Conservation (phyloP, 306 rosid species). For the Quercus rubra region DNA sequence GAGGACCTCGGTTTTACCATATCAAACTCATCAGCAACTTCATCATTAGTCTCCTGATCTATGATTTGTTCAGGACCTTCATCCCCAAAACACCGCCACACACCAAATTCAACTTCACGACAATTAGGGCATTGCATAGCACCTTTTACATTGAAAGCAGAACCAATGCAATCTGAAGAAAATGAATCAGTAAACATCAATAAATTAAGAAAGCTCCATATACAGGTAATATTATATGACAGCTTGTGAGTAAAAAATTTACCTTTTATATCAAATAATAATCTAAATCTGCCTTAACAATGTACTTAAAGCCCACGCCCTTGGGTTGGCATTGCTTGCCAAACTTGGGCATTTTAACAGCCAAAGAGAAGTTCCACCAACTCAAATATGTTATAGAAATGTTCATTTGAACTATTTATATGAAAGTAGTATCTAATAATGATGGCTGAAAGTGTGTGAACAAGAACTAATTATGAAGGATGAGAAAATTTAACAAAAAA, state of each 20-base stretch:
- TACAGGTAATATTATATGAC: background rate
- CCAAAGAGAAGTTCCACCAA: background rate
- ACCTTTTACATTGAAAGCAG: slow-evolving; percentile 18
- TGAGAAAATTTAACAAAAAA: background rate
- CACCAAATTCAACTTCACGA: background rate
- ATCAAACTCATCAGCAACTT: background rate
- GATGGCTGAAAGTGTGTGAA: background rate
- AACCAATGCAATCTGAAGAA: slow-evolving; percentile 26
- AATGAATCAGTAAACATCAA: background rate
- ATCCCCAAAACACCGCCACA: slow-evolving; percentile 5
- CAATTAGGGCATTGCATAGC: slow-evolving; percentile 27
- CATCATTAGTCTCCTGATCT: background rate
- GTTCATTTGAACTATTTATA: background rate
- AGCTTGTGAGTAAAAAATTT: background rate
- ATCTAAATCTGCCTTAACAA: background rate
- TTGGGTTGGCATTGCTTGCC: background rate
- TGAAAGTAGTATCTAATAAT: background rate
- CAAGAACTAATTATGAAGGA: background rate
- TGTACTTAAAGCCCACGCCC: background rate
- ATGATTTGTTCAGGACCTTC: background rate
- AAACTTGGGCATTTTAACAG: background rate
- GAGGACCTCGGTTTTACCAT: slow-evolving; percentile 18
- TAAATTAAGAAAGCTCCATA: background rate
- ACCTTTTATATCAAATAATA: background rate
- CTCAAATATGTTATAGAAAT: background rate